phyloP scores from a whole-genome alignment of 2,329 filamentous ascomycete genomes.

The Cadophora sp. region DNA sequence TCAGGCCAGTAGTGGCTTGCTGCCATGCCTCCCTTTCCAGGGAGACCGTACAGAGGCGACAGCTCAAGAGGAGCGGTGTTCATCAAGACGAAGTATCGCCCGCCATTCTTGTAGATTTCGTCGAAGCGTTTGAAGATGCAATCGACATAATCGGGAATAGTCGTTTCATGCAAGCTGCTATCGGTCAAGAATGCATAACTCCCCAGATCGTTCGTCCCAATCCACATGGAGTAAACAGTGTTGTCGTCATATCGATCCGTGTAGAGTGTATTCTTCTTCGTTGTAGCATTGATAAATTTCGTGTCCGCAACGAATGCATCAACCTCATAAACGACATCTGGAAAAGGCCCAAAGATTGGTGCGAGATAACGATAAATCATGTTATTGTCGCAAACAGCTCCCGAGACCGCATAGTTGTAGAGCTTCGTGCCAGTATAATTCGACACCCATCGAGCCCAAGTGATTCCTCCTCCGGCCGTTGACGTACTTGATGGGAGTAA shows the following conservation, averaged over 20 bases:
- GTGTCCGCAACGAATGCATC: slow-evolving; percentile 61
- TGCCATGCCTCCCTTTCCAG: slow-evolving; percentile 51
- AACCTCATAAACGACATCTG: slow-evolving; percentile 67
- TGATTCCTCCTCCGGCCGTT: slow-evolving; percentile 69
- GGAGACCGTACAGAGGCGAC: slow-evolving; percentile 68
- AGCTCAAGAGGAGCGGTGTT: slow-evolving; percentile 72
- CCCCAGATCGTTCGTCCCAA: slow-evolving; percentile 82
- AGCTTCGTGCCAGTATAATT: slow-evolving; percentile 62
- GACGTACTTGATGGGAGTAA: slow-evolving; percentile 54
- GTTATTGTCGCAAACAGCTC: slow-evolving; percentile 75
- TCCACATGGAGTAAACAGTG: slow-evolving; percentile 79
- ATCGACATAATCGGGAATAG: slow-evolving; percentile 68
- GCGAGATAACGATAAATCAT: slow-evolving; percentile 63
- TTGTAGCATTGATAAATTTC: slow-evolving; percentile 43
- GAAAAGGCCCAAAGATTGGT: slow-evolving; percentile 61
- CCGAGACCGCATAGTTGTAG: slow-evolving; percentile 75
- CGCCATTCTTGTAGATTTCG: slow-evolving; percentile 69
- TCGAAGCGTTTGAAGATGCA: slow-evolving; percentile 72
- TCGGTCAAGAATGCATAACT: slow-evolving; percentile 70
- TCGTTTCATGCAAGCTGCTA: slow-evolving; percentile 61
- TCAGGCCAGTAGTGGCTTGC: slow-evolving; percentile 54
- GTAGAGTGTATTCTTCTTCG: slow-evolving; percentile 50
- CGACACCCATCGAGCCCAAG: slow-evolving; percentile 73
- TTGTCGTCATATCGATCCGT: slow-evolving; percentile 56
- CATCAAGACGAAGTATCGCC: slow-evolving; percentile 73